phyloP scores from a whole-genome alignment of 495 filamentous ascomycete species.

The Aspergillus egyptiacus region DNA sequence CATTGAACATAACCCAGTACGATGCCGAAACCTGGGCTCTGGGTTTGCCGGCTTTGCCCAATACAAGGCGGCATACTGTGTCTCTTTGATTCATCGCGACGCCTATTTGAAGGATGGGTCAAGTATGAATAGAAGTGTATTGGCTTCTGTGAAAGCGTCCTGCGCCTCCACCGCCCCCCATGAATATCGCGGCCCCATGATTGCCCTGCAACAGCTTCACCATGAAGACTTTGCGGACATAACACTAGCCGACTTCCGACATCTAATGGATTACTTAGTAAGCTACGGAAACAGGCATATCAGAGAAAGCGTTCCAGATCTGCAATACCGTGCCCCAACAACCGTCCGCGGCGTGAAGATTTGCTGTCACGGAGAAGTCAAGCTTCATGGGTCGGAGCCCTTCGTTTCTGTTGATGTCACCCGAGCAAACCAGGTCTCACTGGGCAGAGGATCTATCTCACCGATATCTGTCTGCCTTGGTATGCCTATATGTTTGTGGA shows the following conservation, averaged over 20 bases:
- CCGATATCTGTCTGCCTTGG: neutral
- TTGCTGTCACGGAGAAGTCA: neutral
- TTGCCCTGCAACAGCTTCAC: neutral
- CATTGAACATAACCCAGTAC: neutral
- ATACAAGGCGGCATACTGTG: neutral
- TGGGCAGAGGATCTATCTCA: neutral
- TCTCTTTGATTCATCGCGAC: neutral
- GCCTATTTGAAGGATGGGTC: neutral
- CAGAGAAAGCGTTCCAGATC: neutral
- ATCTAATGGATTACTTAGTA: neutral
- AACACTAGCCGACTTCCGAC: neutral
- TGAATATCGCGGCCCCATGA: neutral
- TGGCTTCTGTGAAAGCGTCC: neutral
- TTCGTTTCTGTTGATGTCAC: neutral
- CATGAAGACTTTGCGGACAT: neutral
- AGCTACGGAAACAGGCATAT: neutral
- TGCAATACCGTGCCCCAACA: neutral
- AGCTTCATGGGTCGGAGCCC: neutral
- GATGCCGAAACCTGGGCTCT: no score
- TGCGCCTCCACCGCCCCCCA: neutral
- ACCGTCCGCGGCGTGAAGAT: neutral
- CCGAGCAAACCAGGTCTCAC: neutral
- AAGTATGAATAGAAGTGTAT: neutral
- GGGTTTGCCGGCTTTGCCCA: neutral
- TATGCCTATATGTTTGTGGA: neutral